Evolutionary conservation across 1,284 basidiomycete genomes (phyloP).

Genomic region (Stygiomarasmius scandens): DNA sequence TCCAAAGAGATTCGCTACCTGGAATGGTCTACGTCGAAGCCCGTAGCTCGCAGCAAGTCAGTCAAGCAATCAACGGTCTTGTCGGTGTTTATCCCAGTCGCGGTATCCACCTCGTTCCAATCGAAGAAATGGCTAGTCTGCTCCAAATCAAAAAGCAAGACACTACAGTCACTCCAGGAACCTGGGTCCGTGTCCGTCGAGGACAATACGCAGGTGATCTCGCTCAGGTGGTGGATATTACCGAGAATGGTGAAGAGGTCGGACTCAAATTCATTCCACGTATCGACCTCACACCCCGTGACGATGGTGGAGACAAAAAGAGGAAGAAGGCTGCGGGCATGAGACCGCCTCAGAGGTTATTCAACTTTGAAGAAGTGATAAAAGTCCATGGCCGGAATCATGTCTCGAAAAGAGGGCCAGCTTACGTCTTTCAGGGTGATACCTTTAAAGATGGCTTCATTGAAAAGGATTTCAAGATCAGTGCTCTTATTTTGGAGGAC

Average conservation of each 20-base stretch:
- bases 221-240: slow-evolving; percentile 93
- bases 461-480: slow-evolving; percentile 93
- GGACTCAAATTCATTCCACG: slow-evolving; percentile 95
- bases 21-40: slow-evolving; percentile 98
- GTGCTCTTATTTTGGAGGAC: slow-evolving; percentile 81
- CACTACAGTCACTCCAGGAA: slow-evolving; percentile 81
- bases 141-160: slow-evolving; percentile 96
- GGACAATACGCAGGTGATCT: slow-evolving; percentile 95
- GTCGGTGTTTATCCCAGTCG: slow-evolving; percentile 89
- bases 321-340: slow-evolving; percentile 64
- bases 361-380: slow-evolving; percentile 92
- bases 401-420: slow-evolving; percentile 72
- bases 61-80: slow-evolving; percentile 84
- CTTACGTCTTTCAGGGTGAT: slow-evolving; percentile 89
- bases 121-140: slow-evolving; percentile 97
- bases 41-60: slow-evolving; percentile 84
- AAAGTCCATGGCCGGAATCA: slow-evolving; percentile 84
- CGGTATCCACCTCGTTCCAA: slow-evolving; percentile 87
- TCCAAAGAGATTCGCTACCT: slow-evolving; percentile 93
- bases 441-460: slow-evolving; percentile 95
- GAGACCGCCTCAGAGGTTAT: slow-evolving; percentile 89
- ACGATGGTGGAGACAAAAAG: slow-evolving; percentile 75
- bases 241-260: slow-evolving; percentile 92
- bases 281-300: slow-evolving; percentile 92
- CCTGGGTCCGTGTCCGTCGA: slow-evolving; percentile 94